Base-by-base conservation (phyloP, 495 filamentous ascomycete species). In the Opeltia flavorubescens region DNA sequence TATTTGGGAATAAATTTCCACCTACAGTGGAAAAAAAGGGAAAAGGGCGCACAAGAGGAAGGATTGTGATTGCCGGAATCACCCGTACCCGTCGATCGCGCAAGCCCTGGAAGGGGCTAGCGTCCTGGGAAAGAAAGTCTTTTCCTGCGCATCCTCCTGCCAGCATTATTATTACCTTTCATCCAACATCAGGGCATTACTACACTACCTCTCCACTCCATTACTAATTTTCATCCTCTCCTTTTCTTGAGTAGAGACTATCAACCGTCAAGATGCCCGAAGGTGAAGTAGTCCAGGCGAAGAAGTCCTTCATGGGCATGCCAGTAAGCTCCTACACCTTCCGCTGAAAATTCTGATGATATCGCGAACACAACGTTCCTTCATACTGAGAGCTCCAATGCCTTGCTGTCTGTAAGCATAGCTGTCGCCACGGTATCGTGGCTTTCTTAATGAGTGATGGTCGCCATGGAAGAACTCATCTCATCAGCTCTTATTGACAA, bases 221-320 rank as follows among this genome's bases (percentile, higher is more conserved):
- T 41, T 20, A 33, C 52, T 51, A 44, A 53, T 47, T 49, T 53
- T 51, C 30, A 42, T 26, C 43, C 42, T 53, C 34, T 50, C 49
- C 15, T 23, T 36, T 47, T 26, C 38, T 43, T 40, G 53, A 35
- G 40, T 49, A 50, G 41, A 52, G 31, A 29, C 42, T 40, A 43
- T 31, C 48, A 65, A 61, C 62, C 56, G 66, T 65, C 64, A 72
- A 55, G 56, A 74, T 74, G 70, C 54, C 64, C 52, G 58, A 61
- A 48, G 67, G 67, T 67, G 68, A 72, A 26, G 65, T 69, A 61
- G 59, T 59, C 56, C 67, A 72, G 59, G 57, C 52, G 54, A 85
- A 84, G 52, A 86, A 88, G 82, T 72, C 78, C 68, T 73, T 89
- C 64, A 69, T 94, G 77, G 88, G 88, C 76, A 91, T 95, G 86